Evolutionary conservation across 495 filamentous ascomycete genomes (phyloP), one percentile per base, ranked within the genome.

Genomic region (Tuber aestivum): DNA sequence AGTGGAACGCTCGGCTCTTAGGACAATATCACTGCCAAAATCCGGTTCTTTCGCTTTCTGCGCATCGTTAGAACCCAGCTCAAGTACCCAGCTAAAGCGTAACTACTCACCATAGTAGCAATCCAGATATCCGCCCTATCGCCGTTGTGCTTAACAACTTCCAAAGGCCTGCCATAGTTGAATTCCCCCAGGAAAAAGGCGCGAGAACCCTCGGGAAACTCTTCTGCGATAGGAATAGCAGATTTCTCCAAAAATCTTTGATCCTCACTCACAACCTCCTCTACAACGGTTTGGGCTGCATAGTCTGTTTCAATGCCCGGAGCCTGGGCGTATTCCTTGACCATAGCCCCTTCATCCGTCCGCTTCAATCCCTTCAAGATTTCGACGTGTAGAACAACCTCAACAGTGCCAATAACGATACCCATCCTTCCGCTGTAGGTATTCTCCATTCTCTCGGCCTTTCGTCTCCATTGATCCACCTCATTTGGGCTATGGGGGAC

Each of bases 171-270:
- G 20, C 96, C 96, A 80, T 97, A 97, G 81, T 93, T 93, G 85
- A 91, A 95, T 5, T 97, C 96, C 65, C 96, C 96, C n/a, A 99
- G 85, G 86, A 97, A 99, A 86, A 99, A 98, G 2, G 92, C 94
- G 61, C 89, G 87, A 21, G 92, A 90, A 71, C 89, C 90, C 72
- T 89, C 83, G 0, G 96, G 94, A 81, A 98, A 97, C 77, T 99
- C 96, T 83, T 97, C 90, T 82, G 94, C 92, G 61, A 99, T 90
- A 3, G 94, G 91, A 14, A 95, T 77, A 35, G 96, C 94, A 45
- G 88, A 91, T 77, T 90, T 90, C 85, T 99, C 96, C 69, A 98
- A 87, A 84, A 98, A 98, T 41, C 96, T 91, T 80, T 92, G 91
- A 82, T 99, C 96, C 76, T 95, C 92, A 84, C 93, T 97, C 79